These are phyloP conservation scores for Leishmania lainsoni DNA, from an alignment of 208 protist species.

Conservation along the genomic window DNA sequence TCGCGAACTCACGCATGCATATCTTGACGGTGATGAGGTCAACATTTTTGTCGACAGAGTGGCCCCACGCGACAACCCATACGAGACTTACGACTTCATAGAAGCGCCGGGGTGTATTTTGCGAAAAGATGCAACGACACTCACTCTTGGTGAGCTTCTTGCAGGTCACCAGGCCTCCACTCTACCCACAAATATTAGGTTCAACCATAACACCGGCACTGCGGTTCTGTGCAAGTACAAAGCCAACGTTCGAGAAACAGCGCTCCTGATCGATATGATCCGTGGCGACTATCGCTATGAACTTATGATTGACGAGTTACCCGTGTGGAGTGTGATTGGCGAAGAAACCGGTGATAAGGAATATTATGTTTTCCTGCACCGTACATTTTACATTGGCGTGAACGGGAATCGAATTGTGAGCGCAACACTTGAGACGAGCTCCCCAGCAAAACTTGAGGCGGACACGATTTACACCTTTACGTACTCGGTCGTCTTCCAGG, in stretches of 20 bases:
- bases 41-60: constrained; percentile 22
- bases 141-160: constrained; percentile 83
- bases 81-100: constrained; percentile 95
- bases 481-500: constrained; percentile 79
- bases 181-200: constrained; percentile 56
- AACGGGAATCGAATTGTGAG: constrained; percentile 71
- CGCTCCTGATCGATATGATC: constrained; percentile 33
- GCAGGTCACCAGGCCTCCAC: constrained; percentile 61
- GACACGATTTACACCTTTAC: constrained; percentile 74
- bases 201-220: constrained; percentile 23
- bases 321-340: constrained; percentile 53
- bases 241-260: constrained; percentile 13
- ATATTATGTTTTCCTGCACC: constrained; percentile 83
- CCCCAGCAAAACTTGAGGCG: constrained; percentile 15
- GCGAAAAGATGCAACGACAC: constrained; percentile 20
- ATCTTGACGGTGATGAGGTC: constrained; percentile 10
- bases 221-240: constrained; percentile 47
- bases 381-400: constrained; percentile 73
- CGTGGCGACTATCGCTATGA: constrained; percentile 54
- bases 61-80: constrained; percentile 68
- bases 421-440: constrained; percentile 59
- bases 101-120: constrained; percentile 76
- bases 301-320: constrained; percentile 64
- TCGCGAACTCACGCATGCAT: constrained; percentile 1
- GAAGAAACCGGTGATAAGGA: neutral